These are phyloP conservation scores for Leccinum solheimii DNA, from an alignment of 1,284 basidiomycete species.

Conservation along the genomic window DNA sequence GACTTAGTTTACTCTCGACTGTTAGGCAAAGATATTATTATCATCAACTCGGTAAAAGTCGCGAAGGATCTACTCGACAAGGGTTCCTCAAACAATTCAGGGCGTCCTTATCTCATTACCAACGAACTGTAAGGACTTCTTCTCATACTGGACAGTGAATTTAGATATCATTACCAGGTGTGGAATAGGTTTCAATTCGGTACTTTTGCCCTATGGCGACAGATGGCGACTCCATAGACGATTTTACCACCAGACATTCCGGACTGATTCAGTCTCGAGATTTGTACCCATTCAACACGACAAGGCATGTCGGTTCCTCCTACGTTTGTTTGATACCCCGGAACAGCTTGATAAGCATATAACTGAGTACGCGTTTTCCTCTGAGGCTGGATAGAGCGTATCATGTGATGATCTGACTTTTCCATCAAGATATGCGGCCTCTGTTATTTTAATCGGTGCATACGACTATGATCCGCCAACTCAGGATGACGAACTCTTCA, in stretches of 20 bases:
- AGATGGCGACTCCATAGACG: not conserved
- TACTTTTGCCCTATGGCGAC: not conserved
- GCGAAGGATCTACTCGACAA: constrained; percentile 24
- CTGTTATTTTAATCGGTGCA: not conserved
- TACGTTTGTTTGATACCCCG: not conserved
- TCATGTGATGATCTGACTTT: not conserved
- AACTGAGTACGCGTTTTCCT: not conserved
- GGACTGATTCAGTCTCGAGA: not conserved
- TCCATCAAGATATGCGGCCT: not conserved
- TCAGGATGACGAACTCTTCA: not conserved
- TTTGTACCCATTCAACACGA: not conserved
- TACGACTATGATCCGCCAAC: not conserved
- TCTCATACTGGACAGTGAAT: not conserved
- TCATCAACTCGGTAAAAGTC: constrained; percentile 28
- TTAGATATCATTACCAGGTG: not conserved
- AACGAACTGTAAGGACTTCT: not conserved
- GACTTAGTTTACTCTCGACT: not conserved
- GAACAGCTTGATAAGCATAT: not conserved
- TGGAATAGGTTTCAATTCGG: not conserved
- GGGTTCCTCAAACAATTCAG: constrained; percentile 28
- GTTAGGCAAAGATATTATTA: constrained; percentile 13
- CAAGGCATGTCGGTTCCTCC: not conserved
- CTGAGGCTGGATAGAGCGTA: not conserved
- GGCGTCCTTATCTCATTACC: constrained; percentile 14
- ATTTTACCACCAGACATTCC: not conserved